Conservation (phyloP, 1,139 yeast genomes). For the Saccharomycopsis hybrid region DNA sequence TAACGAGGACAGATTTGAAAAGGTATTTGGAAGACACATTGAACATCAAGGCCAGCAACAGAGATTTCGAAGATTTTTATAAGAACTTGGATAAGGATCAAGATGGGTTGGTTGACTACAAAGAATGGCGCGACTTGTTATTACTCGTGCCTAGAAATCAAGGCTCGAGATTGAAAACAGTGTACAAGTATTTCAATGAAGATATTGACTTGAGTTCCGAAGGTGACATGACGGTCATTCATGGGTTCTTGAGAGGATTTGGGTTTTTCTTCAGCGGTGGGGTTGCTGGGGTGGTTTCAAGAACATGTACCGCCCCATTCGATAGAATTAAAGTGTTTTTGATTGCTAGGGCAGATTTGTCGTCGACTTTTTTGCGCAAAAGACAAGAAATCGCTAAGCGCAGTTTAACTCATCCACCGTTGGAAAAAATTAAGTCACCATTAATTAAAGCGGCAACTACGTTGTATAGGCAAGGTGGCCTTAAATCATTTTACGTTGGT, state of each 20-base stretch:
- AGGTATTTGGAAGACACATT: slow-evolving; percentile 44
- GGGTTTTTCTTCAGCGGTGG: slow-evolving; percentile 96
- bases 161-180: slow-evolving; percentile 70
- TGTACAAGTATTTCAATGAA: slow-evolving; percentile 73
- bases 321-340: slow-evolving; percentile 90
- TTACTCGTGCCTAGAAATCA: slow-evolving; percentile 72
- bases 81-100: slow-evolving; percentile 51
- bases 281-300: slow-evolving; percentile 89
- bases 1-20: slow-evolving; percentile 60
- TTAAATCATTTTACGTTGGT: slow-evolving; percentile 85
- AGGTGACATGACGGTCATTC: slow-evolving; percentile 82
- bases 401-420: slow-evolving; percentile 25
- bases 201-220: slow-evolving; percentile 80
- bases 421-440: slow-evolving; percentile 52
- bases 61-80: slow-evolving; percentile 54
- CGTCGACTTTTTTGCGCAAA: slow-evolving; percentile 60
- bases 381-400: slow-evolving; percentile 41
- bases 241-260: slow-evolving; percentile 73
- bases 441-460: slow-evolving; percentile 73
- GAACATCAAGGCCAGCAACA: slow-evolving; percentile 40
- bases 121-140: slow-evolving; percentile 80
- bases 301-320: slow-evolving; percentile 96
- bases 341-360: slow-evolving; percentile 82
- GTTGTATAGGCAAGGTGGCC: slow-evolving; percentile 83
- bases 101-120: slow-evolving; percentile 71